These are phyloP conservation scores for Schizochytrium sp. DNA, from an alignment of 108 stramenopile species.

Conservation along the genomic window DNA sequence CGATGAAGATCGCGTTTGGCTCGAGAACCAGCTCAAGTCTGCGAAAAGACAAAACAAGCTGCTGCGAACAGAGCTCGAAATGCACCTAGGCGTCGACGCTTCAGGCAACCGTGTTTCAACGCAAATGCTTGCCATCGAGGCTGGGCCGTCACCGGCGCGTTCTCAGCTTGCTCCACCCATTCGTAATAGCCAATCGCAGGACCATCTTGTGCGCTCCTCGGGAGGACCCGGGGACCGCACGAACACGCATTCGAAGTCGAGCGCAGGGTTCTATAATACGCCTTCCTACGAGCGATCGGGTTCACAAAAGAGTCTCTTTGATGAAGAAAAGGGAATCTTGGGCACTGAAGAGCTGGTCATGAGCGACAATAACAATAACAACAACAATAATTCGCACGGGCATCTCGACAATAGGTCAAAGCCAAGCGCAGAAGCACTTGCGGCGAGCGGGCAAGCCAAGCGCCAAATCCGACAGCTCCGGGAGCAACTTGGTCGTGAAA, in stretches of 20 bases:
- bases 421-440: neutral
- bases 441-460: neutral
- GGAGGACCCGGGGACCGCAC: neutral
- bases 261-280: slow-evolving; percentile 1
- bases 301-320: neutral
- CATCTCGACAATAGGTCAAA: no score
- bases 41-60: slow-evolving; percentile 46
- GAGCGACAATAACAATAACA: neutral
- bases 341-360: neutral
- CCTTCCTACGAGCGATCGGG: neutral
- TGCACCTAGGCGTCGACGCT: neutral
- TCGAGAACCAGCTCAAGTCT: slow-evolving; percentile 46
- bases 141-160: neutral
- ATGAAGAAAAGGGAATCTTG: neutral
- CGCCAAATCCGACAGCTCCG: slow-evolving; percentile 15
- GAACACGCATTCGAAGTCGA: neutral
- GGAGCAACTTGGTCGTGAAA: slow-evolving; percentile 4
- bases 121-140: neutral
- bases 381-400: neutral
- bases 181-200: neutral
- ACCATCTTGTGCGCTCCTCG: neutral
- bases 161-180: neutral
- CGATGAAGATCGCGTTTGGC: slow-evolving; percentile 44
- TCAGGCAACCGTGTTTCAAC: neutral
- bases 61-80: slow-evolving; percentile 28